phyloP scores from a whole-genome alignment of 805 yeast genomes.

The Saccharomycopsis oosterbeekiorum region DNA sequence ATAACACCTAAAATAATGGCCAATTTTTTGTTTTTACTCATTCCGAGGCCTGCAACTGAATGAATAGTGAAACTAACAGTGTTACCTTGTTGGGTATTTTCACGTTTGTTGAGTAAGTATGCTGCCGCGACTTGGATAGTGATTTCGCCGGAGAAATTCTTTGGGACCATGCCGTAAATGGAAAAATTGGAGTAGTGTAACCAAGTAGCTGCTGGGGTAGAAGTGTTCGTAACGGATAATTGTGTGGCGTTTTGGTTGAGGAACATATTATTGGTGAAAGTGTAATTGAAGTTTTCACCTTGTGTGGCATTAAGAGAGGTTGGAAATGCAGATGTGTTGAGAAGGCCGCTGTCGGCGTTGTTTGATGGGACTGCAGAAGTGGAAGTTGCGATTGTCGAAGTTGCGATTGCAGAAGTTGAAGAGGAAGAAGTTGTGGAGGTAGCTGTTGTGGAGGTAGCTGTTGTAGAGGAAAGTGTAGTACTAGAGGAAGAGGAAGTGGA shows the following conservation, averaged over 20 bases:
- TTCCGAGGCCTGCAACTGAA: conserved; percentile 19
- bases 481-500: not conserved
- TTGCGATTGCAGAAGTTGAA: not conserved
- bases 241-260: conserved; percentile 10
- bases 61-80: conserved; percentile 9
- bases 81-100: not conserved
- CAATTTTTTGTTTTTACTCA: conserved; percentile 38
- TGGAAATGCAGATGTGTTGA: conserved; percentile 5
- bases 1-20: conserved; percentile 91
- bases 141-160: conserved; percentile 30
- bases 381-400: not conserved
- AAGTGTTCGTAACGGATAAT: not conserved
- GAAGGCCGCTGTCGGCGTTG: not conserved
- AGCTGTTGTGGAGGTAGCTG: not conserved
- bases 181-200: not conserved
- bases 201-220: not conserved
- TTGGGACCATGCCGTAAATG: not conserved
- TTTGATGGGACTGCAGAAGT: not conserved
- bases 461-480: not conserved
- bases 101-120: not conserved
- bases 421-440: not conserved
- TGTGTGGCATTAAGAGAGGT: conserved; percentile 56
- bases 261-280: conserved; percentile 34
- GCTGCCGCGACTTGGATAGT: conserved; percentile 33
- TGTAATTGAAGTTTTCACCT: conserved; percentile 51